Evolutionary conservation across 2,329 filamentous ascomycete genomes (phyloP), one percentile per base, ranked within the genome.

Genomic region (Pyrenochaeta sp.): DNA sequence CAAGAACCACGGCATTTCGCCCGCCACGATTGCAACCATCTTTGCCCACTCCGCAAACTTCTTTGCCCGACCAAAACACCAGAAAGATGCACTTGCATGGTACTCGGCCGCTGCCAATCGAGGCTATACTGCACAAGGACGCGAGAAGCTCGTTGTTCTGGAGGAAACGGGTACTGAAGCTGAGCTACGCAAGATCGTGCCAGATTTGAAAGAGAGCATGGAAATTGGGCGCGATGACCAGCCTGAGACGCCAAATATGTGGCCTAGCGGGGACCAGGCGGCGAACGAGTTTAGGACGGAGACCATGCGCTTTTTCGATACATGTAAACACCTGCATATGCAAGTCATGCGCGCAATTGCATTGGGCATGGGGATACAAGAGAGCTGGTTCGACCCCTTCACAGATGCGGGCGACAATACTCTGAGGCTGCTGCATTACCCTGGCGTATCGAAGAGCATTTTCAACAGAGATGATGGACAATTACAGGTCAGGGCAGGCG

Each of bases 281-380:
- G 85, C 83, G 3, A 79, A 83, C 39, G 72, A 78, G 2, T 96
- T 96, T 79, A 88, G 86, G 66, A 67, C 79, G n/a, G 83, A 82
- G 15, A 96, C 96, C 91, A 73, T 87, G 43, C 75, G 75, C 3
- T 97, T 97, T 75, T 90, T 89, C 63, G 82, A 82, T n/a, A 81
- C 82, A 55, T 96, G 92, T 76, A 90, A 92, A 73, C 72, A 78
- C 12, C 74, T 97, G 49, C 90, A 97, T 74, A 80, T 85, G 23
- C 81, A 92, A 59, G 84, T 96, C 17, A 96, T 96, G 91, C 82
- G 89, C 4, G 90, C 91, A 7, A 91, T 96, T 58, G 91, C 91
- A 0, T 78, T 94, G n/a, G 92, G 90, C 0, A 87, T 96, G 85
- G 88, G 84, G 0, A 79, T 95, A 14, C 83, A 87, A 0, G 83